Base-by-base conservation (phyloP, 805 yeast species). In the Metschnikowia anglica region DNA sequence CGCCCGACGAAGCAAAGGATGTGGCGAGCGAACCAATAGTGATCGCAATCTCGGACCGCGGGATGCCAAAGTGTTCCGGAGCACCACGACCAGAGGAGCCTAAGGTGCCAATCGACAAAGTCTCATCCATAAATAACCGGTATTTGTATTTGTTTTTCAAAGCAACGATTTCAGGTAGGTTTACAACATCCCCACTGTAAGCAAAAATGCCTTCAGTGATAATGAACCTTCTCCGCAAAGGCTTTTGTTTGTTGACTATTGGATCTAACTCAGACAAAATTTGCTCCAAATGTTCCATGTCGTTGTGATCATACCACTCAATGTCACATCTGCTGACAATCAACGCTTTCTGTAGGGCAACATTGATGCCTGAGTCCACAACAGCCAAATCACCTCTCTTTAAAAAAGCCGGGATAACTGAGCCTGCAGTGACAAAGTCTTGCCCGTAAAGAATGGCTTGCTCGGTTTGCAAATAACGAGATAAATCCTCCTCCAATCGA, bases 371-470 rank as follows among this genome's bases (percentile, higher is more conserved):
- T 39, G 84, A 76, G 65, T 93, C 99, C 18, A 88, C 96, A 41
- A 93, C 81, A 49, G 89, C 81, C 49, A 87, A 75, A 63, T 93
- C 99, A 52, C 98, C 98, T 66, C 99, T 83, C 62, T 93, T 93
- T 52, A 91, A 75, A 63, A 93, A 93, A 37, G 97, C 89, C 5
- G 98, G 96, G 41, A 93, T 72, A 10, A 91, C 95, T 11, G 96
- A 85, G 10, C 90, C 79, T 10, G 91, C 81, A 30, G 96, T 85
- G 51, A 85, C 79, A 54, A 86, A 83, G 59, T 91, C 97, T 70
- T 93, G 99, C 34, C 97, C 96, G 60, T 93, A 93, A 33, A 91
- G 68, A 42, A 93, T 87, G 36, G 88, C 81, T 43, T 76, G 76
- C 51, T 87, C 95, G 2, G 88, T 77, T 19, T 85, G 88, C 51